phyloP scores from a whole-genome alignment of 352 stramenopile genomes.

The Phytophthora pistaciae region DNA sequence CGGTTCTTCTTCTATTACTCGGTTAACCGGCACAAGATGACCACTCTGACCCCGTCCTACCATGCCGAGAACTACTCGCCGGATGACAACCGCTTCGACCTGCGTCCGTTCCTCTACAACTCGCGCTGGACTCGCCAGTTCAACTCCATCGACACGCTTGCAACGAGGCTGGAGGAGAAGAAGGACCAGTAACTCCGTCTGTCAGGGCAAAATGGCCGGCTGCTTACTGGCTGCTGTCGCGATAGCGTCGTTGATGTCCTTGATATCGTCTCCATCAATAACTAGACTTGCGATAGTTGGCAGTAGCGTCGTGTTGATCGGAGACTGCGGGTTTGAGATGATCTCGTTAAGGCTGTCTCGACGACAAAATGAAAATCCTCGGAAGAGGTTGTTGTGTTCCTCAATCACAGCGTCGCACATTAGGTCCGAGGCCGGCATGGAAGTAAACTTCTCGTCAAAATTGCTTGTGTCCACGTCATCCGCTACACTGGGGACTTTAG shows the following conservation, averaged over 20 bases:
- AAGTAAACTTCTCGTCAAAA: constrained; percentile 95
- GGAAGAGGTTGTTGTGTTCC: constrained; percentile 69
- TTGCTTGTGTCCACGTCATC: constrained; percentile 93
- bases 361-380: constrained; percentile 80
- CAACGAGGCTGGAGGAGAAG: constrained; percentile 77
- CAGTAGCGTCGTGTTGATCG: constrained; percentile 37
- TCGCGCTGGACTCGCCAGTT: constrained; percentile 97
- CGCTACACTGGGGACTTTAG: constrained; percentile 89
- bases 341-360: constrained; percentile 49
- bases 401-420: constrained; percentile 61
- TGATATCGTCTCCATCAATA: constrained; percentile 42
- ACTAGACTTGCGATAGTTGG: constrained; percentile 51
- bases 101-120: constrained; percentile 98
- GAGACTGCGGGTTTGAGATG: constrained; percentile 34
- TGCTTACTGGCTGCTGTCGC: constrained; percentile 39
- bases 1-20: constrained; percentile 99
- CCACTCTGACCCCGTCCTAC: constrained; percentile 98
- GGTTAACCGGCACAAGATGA: constrained; percentile 99
- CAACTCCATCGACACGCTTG: constrained; percentile 93
- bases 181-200: constrained; percentile 53
- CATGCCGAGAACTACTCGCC: constrained; percentile 99
- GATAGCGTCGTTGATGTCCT: constrained; percentile 50
- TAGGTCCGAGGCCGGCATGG: constrained; percentile 70
- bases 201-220: constrained; percentile 25
- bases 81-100: constrained; percentile 99